Evolutionary conservation across 306 rosid species (phyloP).

Genomic region (Citrullus amarus): DNA sequence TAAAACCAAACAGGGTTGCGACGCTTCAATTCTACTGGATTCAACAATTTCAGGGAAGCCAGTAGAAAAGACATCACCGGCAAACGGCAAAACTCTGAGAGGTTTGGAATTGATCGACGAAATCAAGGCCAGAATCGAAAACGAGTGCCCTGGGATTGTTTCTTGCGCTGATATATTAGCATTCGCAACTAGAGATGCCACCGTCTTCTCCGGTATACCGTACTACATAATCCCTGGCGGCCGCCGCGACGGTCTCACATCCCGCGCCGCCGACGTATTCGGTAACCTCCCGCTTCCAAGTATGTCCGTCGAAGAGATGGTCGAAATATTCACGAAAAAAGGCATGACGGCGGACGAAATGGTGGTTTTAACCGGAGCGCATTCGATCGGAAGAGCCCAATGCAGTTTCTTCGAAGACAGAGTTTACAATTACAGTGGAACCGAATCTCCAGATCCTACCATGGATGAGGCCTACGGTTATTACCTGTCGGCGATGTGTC

Average conservation of each 20-base stretch:
- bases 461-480: not conserved
- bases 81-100: constrained; percentile 24
- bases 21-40: constrained; percentile 63
- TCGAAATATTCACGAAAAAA: constrained; percentile 17
- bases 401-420: constrained; percentile 29
- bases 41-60: constrained; percentile 7
- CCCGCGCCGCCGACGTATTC: constrained; percentile 22
- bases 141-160: constrained; percentile 34
- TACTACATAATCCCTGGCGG: constrained; percentile 18
- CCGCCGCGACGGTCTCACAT: constrained; percentile 33
- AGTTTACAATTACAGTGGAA: constrained; percentile 4
- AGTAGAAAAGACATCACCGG: constrained; percentile 40
- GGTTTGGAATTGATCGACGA: constrained; percentile 44
- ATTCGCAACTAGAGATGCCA: constrained; percentile 30
- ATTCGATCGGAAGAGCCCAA: constrained; percentile 43
- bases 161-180: constrained; percentile 58
- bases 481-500: constrained; percentile 18
- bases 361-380: constrained; percentile 46
- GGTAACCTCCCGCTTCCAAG: constrained; percentile 25
- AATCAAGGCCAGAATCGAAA: constrained; percentile 39
- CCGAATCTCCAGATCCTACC: constrained; percentile 19
- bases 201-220: constrained; percentile 20
- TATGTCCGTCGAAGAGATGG: constrained; percentile 11
- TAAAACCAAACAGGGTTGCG: constrained; percentile 48
- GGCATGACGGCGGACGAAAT: constrained; percentile 33